These are phyloP conservation scores for Uromyces viciae-fabae DNA, from an alignment of 1,284 basidiomycete species.

Conservation along the genomic window DNA sequence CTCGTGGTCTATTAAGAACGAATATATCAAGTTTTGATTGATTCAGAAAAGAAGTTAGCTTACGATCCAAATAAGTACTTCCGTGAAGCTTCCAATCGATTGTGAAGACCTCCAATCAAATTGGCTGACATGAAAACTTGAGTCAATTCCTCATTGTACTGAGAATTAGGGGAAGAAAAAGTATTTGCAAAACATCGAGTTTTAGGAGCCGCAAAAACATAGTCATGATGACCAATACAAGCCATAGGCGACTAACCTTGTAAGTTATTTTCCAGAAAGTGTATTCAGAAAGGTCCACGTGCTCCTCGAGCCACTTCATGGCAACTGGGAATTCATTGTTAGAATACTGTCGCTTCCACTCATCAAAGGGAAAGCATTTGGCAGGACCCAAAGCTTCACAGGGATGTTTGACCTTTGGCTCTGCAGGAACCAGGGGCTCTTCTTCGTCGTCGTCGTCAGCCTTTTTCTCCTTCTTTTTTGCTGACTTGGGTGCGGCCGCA, in stretches of 20 bases:
- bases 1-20: not conserved
- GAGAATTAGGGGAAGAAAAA: too few species aligned
- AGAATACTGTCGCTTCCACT: conserved; percentile 55
- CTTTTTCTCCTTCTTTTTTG: conserved; percentile 48
- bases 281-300: conserved; percentile 48
- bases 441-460: conserved; percentile 52
- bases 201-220: not conserved
- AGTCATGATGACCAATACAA: not conserved
- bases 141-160: conserved; percentile 51
- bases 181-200: not conserved
- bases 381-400: conserved; percentile 50
- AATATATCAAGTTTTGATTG: not conserved
- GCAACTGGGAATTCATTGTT: conserved; percentile 54
- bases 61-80: conserved; percentile 54
- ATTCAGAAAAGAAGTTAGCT: not conserved
- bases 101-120: conserved; percentile 54
- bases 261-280: conserved; percentile 39
- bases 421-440: conserved; percentile 48
- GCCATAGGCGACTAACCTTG: conserved; percentile 13
- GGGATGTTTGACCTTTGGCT: conserved; percentile 54
- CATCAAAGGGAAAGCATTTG: conserved; percentile 52
- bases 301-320: conserved; percentile 55
- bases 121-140: conserved; percentile 53
- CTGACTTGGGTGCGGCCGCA: conserved; percentile 51
- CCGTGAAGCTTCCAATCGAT: conserved; percentile 54